Evolutionary conservation across 768 basidiomycete species (phyloP).

Genomic region (Amanita subjunquillea): DNA sequence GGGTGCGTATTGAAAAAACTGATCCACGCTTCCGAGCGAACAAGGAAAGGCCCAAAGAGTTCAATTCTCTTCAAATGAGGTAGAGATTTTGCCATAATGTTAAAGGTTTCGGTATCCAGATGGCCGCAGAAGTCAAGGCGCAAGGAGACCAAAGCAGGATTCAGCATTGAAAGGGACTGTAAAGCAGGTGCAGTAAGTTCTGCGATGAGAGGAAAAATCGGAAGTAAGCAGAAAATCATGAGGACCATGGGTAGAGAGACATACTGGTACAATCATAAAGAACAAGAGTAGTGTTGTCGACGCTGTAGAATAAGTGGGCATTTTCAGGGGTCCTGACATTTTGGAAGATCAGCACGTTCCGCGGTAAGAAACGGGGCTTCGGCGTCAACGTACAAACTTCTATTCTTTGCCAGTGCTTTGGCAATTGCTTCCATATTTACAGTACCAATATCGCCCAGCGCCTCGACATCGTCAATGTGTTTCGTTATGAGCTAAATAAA

Average conservation of each 20-base stretch:
- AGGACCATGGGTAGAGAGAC: constrained; percentile 23
- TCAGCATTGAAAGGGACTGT: constrained; percentile 63
- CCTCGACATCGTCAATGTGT: constrained; percentile 84
- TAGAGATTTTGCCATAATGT: constrained; percentile 50
- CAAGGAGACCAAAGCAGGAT: constrained; percentile 72
- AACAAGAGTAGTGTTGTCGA: constrained; percentile 51
- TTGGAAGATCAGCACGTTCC: not conserved
- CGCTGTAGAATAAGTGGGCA: constrained; percentile 75
- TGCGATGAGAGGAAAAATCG: constrained; percentile 16
- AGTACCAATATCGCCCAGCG: constrained; percentile 77
- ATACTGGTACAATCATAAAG: constrained; percentile 88
- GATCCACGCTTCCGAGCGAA: constrained; percentile 65
- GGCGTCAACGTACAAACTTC: constrained; percentile 58
- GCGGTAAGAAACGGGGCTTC: not conserved
- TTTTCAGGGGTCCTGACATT: constrained; percentile 62
- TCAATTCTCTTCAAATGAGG: constrained; percentile 60
- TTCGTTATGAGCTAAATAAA: constrained; percentile 59
- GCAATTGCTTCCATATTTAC: constrained; percentile 80
- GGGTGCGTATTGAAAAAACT: constrained; percentile 60
- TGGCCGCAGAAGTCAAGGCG: constrained; percentile 84
- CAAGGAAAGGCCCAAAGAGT: constrained; percentile 83
- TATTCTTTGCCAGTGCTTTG: constrained; percentile 71
- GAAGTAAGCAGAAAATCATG: not conserved
- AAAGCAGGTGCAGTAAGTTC: constrained; percentile 64
- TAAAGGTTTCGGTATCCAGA: constrained; percentile 52